Percentiles rank a stretch among this genome's conserved stretches.
Evolutionary conservation across 2,329 filamentous ascomycete genomes (phyloP).

Genomic region (Thielaviopsis ethacetica): DNA sequence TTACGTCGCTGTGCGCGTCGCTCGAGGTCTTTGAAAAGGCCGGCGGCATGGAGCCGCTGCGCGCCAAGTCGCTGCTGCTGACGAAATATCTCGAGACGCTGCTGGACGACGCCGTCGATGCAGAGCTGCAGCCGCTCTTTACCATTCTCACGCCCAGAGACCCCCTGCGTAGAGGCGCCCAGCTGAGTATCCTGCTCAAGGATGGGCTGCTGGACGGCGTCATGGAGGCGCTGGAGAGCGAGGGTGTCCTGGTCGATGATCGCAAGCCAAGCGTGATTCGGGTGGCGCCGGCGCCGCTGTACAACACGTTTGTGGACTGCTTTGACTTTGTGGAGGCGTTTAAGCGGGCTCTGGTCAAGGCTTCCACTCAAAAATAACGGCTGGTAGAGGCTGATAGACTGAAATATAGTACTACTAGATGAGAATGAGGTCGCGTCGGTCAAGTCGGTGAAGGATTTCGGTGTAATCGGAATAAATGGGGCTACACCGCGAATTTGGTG

Average conservation of each 20-base stretch:
- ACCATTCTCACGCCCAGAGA: slow-evolving; percentile 49
- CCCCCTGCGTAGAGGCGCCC: slow-evolving; percentile 51
- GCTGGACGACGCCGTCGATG: slow-evolving; percentile 23
- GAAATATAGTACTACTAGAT: no score
- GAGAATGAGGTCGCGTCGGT: not conserved
- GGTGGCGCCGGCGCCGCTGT: slow-evolving; percentile 63
- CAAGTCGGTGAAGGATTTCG: not conserved
- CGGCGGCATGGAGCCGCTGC: slow-evolving; percentile 41
- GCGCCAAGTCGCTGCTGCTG: slow-evolving; percentile 48
- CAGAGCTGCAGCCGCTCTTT: slow-evolving; percentile 23
- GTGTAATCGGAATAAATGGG: not conserved
- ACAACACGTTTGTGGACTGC: slow-evolving; percentile 56
- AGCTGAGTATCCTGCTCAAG: slow-evolving; percentile 54
- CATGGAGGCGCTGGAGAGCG: slow-evolving; percentile 41
- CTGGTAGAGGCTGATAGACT: not conserved
- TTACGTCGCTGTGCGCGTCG: slow-evolving; percentile 53
- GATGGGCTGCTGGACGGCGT: slow-evolving; percentile 43
- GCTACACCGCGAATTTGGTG: not conserved
- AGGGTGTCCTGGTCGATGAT: slow-evolving; percentile 62
- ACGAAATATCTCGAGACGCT: slow-evolving; percentile 58
- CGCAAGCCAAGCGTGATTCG: slow-evolving; percentile 65
- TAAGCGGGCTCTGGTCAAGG: slow-evolving; percentile 14
- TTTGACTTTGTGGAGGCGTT: slow-evolving; percentile 19
- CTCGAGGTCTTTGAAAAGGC: slow-evolving; percentile 54
- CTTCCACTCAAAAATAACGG: not conserved